Evolutionary conservation across 305 asterid species (phyloP).

Genomic region (Fraxinus latifolia): DNA sequence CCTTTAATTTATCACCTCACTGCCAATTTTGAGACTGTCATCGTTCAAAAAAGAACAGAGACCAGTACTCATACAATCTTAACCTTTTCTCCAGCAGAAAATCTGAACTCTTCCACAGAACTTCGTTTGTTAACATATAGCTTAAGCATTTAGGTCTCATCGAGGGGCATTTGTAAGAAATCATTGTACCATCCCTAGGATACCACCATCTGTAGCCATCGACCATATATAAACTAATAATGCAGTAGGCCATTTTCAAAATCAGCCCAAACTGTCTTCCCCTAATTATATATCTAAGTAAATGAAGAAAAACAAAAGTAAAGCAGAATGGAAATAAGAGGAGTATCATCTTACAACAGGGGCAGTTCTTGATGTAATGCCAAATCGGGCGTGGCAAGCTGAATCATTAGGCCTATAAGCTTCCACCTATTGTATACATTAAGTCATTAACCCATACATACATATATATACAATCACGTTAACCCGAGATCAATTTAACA

Average conservation of each 20-base stretch:
- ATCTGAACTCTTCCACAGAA: background rate
- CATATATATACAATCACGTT: background rate
- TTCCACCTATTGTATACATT: slow-evolving; percentile 63
- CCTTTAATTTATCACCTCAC: background rate
- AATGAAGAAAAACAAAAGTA: background rate
- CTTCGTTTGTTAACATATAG: background rate
- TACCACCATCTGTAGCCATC: background rate
- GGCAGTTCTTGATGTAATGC: slow-evolving; percentile 89
- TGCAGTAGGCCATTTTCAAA: background rate
- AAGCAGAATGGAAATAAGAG: slow-evolving; percentile 9
- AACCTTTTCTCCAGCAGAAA: background rate
- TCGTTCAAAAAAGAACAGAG: background rate
- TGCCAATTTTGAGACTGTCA: background rate
- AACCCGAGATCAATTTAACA: slow-evolving; percentile 17
- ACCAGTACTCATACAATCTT: background rate
- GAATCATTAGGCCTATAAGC: slow-evolving; percentile 94
- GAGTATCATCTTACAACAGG: slow-evolving; percentile 63
- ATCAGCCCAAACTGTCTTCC: background rate
- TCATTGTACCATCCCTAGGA: background rate
- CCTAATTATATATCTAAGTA: background rate
- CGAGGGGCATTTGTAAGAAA: background rate
- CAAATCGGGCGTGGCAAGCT: slow-evolving; percentile 91
- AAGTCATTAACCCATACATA: slow-evolving; percentile 21
- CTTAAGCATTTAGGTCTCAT: background rate
- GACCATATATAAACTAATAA: background rate